Conservation (phyloP, 2,329 filamentous ascomycete genomes). For the Xenoacremonium recifei region DNA sequence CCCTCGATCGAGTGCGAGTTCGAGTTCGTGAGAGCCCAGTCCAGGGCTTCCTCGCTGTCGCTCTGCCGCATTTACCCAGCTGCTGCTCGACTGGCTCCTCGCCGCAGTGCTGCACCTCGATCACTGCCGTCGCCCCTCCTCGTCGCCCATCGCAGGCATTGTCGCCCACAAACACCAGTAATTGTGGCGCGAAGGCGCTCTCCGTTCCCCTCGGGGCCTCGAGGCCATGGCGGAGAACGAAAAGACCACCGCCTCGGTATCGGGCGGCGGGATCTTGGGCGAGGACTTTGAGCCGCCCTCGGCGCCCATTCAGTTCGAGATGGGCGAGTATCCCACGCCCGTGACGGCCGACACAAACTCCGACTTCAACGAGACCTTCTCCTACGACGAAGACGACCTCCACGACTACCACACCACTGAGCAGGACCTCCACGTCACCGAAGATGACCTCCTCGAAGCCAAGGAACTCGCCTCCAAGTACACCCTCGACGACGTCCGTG, state of each 20-base stretch:
- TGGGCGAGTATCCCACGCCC: conserved; percentile 3
- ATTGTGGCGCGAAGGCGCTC: conserved; percentile 13
- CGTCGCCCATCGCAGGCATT: conserved; percentile 1
- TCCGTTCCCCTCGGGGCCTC: conserved; percentile 17
- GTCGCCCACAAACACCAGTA: background rate
- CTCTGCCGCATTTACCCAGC: too few relatives aligned
- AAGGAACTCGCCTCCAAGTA: conserved; percentile 42
- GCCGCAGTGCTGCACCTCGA: too few relatives aligned
- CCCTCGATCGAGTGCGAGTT: too few relatives aligned
- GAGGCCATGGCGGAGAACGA: conserved; percentile 32
- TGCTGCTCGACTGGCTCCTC: too few relatives aligned
- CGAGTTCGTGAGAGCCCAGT: too few relatives aligned
- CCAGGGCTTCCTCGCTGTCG: too few relatives aligned
- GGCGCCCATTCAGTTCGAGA: background rate
- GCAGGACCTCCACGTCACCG: conserved; percentile 44
- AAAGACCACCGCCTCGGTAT: conserved; percentile 23
- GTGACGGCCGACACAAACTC: conserved; percentile 18
- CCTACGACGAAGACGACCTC: conserved; percentile 38
- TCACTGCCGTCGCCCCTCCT: background rate
- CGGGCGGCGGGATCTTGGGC: conserved; percentile 2
- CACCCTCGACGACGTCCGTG: conserved; percentile 41
- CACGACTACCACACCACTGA: conserved; percentile 30
- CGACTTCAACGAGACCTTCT: conserved; percentile 33
- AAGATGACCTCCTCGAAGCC: conserved; percentile 45
- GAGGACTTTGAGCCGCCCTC: conserved; percentile 7